Base-by-base conservation (phyloP, 208 protist species). In the Acanthamoeba royreba region DNA sequence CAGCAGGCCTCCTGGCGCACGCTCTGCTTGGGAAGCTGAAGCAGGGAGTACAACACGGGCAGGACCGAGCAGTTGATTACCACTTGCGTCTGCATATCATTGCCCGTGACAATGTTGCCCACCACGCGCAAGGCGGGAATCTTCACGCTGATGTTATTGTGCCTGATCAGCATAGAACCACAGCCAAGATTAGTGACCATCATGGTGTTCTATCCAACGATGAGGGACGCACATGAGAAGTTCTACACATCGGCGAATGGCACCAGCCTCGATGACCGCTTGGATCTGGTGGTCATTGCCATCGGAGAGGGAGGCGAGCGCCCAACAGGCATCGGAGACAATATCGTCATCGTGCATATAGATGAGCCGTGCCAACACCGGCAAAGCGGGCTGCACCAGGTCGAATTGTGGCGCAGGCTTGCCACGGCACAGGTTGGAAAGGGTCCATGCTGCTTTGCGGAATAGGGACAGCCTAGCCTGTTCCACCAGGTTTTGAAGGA, bases 1-100 rank as follows among this genome's bases (percentile, higher is more conserved):
- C 99, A 99, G 96, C 98, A 99, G 33, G 98, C 97, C 95, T 99
- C 99, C 96, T 99, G 99, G 33, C 97, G 96, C 49, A 99, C 98
- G 69, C 96, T 95, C 42, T 97, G 96, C 81, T 98, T 98, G 17
- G 89, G 89, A 91, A 97, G 95, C 42, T 89, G 83, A 38, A 99
- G 95, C 42, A 99, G 95, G n/a, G 93, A 53, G 0, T 47, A 74
- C 19, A 99, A 94, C 42, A 72, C 49, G 15, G 94, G 63, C 17
- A 99, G 96, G 17, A 96, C 97, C 5, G 96, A 96, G 53, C 93
- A 94, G 96, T 99, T 98, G 92, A 99, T 97, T 53, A 99, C 95
- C 2, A 96, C 85, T 92, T 97, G 94, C 35, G 99, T 99, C 97
- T 99, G 98, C 28, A 61, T 49, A 92, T 99, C 99, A 55, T 97